Evolutionary conservation across 2,329 filamentous ascomycete genomes (phyloP), one percentile per base, ranked within the genome.

Genomic region (Pseudonectria buxi): DNA sequence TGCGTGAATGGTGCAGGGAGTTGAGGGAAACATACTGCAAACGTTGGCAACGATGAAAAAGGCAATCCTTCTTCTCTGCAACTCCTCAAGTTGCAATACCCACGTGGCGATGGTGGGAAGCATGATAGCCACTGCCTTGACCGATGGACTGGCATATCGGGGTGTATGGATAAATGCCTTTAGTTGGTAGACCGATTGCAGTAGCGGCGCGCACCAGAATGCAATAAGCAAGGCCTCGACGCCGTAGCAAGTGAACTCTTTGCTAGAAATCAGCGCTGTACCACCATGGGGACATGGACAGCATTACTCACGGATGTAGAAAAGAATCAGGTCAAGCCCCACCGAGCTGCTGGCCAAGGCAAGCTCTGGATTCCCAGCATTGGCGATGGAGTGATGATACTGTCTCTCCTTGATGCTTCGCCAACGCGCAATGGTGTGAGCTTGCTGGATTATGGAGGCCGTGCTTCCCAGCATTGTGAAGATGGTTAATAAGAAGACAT

Each of bases 171-270:
- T 24, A 5, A 43, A 34, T 10, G 22, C 11, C 14, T 33, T 18
- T 12, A 43, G 14, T 11, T 40, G 33, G 16, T 30, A 43, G 13
- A 43, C 32, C 7, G 40, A 40, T 25, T 34, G 37, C 18, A 43
- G 33, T 12, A 43, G 26, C 10, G 39, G 33, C 4, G 40, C 52
- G 33, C 51, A 68, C 67, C 69, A 73, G 36, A 65, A 69, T 6
- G 71, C 51, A 6, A 66, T 56, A 24, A 69, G 55, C 22, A 70
- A 50, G 7, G 65, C 55, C 47, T 71, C 65, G n/a, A 67, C 65
- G 50, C 69, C 71, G 45, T 72, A 72, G 22, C 58, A 61, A 39
- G 71, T 71, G 32, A 65, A 71, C 46, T 72, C 69, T 72, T 18
- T 14, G 13, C 11, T 7, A 7, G 24, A 32, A 1, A 5, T 28